These are phyloP conservation scores for Drechslera avenae DNA, from an alignment of 2,329 filamentous ascomycete species.

Conservation along the genomic window DNA sequence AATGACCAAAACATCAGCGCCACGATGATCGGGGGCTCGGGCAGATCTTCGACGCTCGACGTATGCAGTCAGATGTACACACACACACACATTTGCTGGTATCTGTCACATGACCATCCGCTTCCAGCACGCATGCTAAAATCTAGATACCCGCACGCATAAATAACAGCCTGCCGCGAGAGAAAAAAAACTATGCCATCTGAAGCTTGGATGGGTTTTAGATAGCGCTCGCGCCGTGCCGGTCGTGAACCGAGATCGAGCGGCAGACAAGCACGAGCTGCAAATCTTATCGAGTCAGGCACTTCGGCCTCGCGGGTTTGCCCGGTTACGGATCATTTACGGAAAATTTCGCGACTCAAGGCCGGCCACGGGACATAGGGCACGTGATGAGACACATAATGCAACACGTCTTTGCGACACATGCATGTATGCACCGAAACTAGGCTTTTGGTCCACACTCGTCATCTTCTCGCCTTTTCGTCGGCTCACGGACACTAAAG, in stretches of 20 bases:
- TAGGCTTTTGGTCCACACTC: not conserved
- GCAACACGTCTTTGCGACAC: not conserved
- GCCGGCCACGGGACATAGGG: too few species aligned
- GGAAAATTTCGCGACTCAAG: constrained; percentile 3
- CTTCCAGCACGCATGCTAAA: not conserved
- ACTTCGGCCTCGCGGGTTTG: not conserved
- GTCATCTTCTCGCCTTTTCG: not conserved
- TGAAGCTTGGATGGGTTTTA: constrained; percentile 24
- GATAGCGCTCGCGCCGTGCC: constrained; percentile 33
- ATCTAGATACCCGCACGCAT: not conserved
- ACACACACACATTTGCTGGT: too few species aligned
- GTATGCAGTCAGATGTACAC: too few species aligned
- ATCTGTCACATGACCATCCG: not conserved
- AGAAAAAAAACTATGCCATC: constrained; percentile 1
- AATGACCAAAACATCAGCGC: constrained; percentile 8
- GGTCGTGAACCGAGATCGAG: constrained; percentile 32
- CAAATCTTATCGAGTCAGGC: constrained; percentile 20
- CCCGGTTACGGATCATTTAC: constrained; percentile 10
- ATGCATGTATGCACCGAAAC: not conserved
- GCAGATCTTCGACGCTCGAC: constrained; percentile 3
- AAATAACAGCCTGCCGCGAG: not conserved
- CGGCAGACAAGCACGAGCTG: constrained; percentile 25
- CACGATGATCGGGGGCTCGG: constrained; percentile 18
- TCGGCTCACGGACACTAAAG: constrained; percentile 6
- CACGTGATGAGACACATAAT: too few species aligned